phyloP scores from a whole-genome alignment of 2,329 filamentous ascomycete genomes.

The Myriangium duriaei region DNA sequence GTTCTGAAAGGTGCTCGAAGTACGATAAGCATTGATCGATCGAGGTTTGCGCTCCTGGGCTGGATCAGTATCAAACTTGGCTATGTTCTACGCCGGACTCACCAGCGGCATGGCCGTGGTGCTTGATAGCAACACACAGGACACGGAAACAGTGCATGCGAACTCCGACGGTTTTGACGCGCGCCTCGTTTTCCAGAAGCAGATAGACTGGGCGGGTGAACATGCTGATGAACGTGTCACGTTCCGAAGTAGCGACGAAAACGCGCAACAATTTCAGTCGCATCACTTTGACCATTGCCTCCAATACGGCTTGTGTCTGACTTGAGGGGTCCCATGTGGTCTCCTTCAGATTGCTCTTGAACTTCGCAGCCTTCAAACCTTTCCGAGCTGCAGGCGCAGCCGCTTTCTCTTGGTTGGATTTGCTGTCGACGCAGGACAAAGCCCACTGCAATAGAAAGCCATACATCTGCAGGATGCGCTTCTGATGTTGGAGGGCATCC shows the following conservation, averaged over 20 bases:
- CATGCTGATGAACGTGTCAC: conserved; percentile 85
- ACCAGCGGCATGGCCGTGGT: conserved; percentile 95
- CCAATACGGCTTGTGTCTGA: conserved; percentile 78
- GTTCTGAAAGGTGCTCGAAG: conserved; percentile 96
- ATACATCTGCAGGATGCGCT: conserved; percentile 83
- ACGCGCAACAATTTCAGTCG: conserved; percentile 85
- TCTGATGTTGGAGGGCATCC: conserved; percentile 67
- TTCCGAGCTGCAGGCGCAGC: conserved; percentile 58
- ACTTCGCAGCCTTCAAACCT: conserved; percentile 62
- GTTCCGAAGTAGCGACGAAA: conserved; percentile 89
- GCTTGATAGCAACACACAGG: conserved; percentile 89
- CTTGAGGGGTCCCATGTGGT: conserved; percentile 76
- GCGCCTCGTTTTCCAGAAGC: conserved; percentile 83
- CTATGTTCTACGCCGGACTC: too few relatives aligned
- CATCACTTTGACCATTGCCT: conserved; percentile 91
- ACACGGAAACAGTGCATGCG: conserved; percentile 98
- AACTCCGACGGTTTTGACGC: conserved; percentile 77
- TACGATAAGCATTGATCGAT: conserved; percentile 97
- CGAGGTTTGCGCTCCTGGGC: conserved; percentile 81
- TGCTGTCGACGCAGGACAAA: conserved; percentile 84
- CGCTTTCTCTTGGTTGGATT: conserved; percentile 73
- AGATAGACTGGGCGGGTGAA: conserved; percentile 90
- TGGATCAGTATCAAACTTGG: too few relatives aligned
- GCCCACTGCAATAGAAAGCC: conserved; percentile 93
- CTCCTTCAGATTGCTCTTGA: conserved; percentile 54